Conservation (phyloP, 2,329 filamentous ascomycete genomes). For the Penicillium sp. region DNA sequence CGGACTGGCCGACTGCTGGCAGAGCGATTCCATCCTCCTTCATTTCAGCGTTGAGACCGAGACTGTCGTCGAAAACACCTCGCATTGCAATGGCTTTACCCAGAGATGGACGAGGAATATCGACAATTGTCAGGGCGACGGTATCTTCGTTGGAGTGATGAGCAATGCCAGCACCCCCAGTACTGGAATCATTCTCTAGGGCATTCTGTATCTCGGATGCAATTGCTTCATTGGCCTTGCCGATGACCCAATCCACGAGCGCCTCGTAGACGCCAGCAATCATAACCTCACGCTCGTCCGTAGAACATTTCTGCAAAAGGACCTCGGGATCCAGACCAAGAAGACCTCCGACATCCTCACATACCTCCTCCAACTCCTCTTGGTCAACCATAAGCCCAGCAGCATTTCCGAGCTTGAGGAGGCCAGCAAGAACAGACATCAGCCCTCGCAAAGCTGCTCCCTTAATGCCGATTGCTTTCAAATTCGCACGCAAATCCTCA, state of each 20-base stretch:
- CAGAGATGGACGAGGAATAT: slow-evolving; percentile 71
- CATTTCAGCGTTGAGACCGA: slow-evolving; percentile 95
- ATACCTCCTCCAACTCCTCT: slow-evolving; percentile 76
- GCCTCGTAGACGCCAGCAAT: slow-evolving; percentile 88
- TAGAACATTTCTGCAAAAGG: slow-evolving; percentile 70
- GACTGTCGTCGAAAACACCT: slow-evolving; percentile 84
- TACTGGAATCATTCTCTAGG: slow-evolving; percentile 59
- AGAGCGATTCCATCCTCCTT: slow-evolving; percentile 88
- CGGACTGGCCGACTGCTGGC: slow-evolving; percentile 65
- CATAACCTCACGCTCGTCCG: slow-evolving; percentile 74
- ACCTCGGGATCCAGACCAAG: slow-evolving; percentile 82
- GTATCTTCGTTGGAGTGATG: slow-evolving; percentile 69
- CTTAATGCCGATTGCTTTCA: slow-evolving; percentile 92
- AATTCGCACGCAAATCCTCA: slow-evolving; percentile 80
- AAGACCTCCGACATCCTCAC: slow-evolving; percentile 81
- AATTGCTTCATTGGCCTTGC: slow-evolving; percentile 82
- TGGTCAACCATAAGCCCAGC: slow-evolving; percentile 77
- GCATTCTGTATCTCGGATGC: slow-evolving; percentile 64
- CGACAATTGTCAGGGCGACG: slow-evolving; percentile 81
- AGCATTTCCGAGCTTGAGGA: slow-evolving; percentile 88
- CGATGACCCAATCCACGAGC: slow-evolving; percentile 88
- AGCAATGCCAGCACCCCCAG: slow-evolving; percentile 57
- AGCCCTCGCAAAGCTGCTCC: slow-evolving; percentile 74
- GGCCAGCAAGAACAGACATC: slow-evolving; percentile 75
- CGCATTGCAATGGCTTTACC: slow-evolving; percentile 86